Base-by-base conservation (phyloP, 768 basidiomycete genomes). In the Russula griseocarnosa region DNA sequence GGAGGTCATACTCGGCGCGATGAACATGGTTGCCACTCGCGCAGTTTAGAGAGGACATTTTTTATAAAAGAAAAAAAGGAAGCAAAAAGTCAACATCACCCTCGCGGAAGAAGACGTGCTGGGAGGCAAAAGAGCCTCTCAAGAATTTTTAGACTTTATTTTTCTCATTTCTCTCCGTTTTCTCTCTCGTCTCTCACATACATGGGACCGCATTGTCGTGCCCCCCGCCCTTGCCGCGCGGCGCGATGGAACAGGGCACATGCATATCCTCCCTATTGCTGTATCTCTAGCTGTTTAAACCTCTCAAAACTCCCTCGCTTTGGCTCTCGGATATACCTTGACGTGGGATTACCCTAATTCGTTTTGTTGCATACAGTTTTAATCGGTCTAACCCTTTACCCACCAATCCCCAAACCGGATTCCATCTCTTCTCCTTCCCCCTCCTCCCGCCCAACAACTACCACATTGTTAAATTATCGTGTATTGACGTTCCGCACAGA, bases 1-100 rank as follows among this genome's bases (percentile, higher is more conserved):
- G 87, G 81, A 83, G 69, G 77, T 86, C 44, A 73, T 89, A 16
- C 74, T 88, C n/a, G 79, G 78, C 9, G 86, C 86, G 30, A 76
- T 86, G 72, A 79, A 82, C 52, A 63, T 69, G 66, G 66, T 68
- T 28, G 67, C 67, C 24, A 58, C 59, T 24, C 51, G 64, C 18
- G 38, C 55, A 3, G 65, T 57, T 51, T 67, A 64, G 63, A 55
- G 11, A 20, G 38, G 38, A 16, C 38, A 16, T 13, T 22, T 22
- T 10, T 30, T 30, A 30, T 5, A 22, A n/a, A 11, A 46, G 13
- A 30, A 22, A n/a, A 11, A 46, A 22, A 0, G 44, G 40, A 55
- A 13, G 20, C 46, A 36, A 34, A 54, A 34, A 50, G 14, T 50
- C 22, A 61, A 34, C 8, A 1, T 16, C 53, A 28, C 20, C 38